phyloP scores from a whole-genome alignment of 495 filamentous ascomycete species.

The Beverwykella pulmonaria region DNA sequence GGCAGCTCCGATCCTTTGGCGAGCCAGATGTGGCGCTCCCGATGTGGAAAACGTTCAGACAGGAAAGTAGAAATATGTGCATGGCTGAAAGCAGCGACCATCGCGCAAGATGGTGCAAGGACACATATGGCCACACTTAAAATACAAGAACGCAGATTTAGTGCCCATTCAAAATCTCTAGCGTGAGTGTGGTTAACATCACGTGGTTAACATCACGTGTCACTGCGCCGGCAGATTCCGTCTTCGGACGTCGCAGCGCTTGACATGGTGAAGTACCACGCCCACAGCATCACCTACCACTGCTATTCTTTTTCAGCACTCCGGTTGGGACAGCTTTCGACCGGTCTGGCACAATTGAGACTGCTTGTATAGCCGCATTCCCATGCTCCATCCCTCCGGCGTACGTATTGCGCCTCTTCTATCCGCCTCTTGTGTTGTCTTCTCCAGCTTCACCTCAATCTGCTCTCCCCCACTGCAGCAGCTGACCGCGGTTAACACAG shows the following conservation, averaged over 20 bases:
- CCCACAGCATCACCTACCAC: slow-evolving; percentile 18
- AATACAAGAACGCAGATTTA: neutral
- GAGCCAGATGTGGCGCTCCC: slow-evolving; percentile 6
- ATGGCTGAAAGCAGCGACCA: neutral
- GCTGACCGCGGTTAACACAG: slow-evolving; percentile 10
- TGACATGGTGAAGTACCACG: neutral
- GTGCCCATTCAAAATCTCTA: neutral
- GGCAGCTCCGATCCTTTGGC: neutral
- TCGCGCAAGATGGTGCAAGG: neutral
- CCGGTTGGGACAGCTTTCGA: slow-evolving; percentile 10
- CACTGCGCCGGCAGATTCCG: neutral
- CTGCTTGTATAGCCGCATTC: slow-evolving; percentile 21
- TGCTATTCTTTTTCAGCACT: slow-evolving; percentile 30
- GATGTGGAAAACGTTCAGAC: neutral
- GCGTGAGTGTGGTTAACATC: neutral
- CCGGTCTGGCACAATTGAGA: slow-evolving; percentile 24
- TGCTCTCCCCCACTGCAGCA: slow-evolving; percentile 1
- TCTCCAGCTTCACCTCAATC: slow-evolving; percentile 4
- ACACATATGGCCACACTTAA: neutral
- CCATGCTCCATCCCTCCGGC: neutral
- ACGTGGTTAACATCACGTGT: neutral
- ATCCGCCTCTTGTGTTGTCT: slow-evolving; percentile 1
- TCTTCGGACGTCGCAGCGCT: slow-evolving; percentile 1
- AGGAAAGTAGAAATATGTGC: too few relatives aligned
- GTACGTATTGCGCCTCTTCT: slow-evolving; percentile 3